Percentiles rank a stretch among this genome's conserved stretches.
These are phyloP conservation scores for Lepraria neglecta DNA, from an alignment of 495 filamentous ascomycete species.

Conservation along the genomic window DNA sequence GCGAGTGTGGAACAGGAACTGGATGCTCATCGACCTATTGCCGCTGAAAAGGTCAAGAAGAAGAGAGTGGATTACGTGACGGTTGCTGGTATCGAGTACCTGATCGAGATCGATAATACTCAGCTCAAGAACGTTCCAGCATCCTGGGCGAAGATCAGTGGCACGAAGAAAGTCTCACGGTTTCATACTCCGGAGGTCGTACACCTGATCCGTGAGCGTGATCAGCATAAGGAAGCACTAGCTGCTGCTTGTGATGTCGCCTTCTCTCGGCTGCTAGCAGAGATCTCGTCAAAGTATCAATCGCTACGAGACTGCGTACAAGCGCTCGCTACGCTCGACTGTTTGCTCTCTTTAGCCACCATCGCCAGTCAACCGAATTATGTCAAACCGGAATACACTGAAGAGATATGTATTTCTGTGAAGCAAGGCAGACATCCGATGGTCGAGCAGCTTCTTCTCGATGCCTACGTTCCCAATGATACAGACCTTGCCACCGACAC, in stretches of 20 bases:
- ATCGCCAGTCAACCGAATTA: conserved; percentile 86
- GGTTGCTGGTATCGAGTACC: conserved; percentile 84
- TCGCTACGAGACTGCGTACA: conserved; percentile 80
- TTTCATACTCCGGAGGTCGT: conserved; percentile 94
- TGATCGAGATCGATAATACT: conserved; percentile 81
- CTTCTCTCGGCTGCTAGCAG: conserved; percentile 59
- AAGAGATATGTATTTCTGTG: conserved; percentile 64
- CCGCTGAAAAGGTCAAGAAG: conserved; percentile 62
- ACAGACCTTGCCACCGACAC: conserved; percentile 57
- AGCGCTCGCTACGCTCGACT: conserved; percentile 82
- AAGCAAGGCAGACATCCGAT: conserved; percentile 84
- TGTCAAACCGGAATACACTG: conserved; percentile 73
- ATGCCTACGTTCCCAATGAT: conserved; percentile 88
- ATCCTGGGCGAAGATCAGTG: conserved; percentile 88
- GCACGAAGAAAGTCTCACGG: conserved; percentile 84
- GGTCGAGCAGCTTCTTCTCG: conserved; percentile 84
- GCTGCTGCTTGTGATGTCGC: conserved; percentile 90
- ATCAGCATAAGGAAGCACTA: conserved; percentile 90
- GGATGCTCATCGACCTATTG: conserved; percentile 63
- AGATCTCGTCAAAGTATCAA: conserved; percentile 78
- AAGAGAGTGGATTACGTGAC: conserved; percentile 69
- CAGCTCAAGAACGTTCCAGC: conserved; percentile 81
- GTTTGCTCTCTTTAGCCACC: conserved; percentile 75
- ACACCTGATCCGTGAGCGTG: conserved; percentile 73
- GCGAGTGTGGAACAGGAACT: conserved; percentile 83